phyloP scores from a whole-genome alignment of 1,284 basidiomycete species.

The Sanghuangporus baumii region DNA sequence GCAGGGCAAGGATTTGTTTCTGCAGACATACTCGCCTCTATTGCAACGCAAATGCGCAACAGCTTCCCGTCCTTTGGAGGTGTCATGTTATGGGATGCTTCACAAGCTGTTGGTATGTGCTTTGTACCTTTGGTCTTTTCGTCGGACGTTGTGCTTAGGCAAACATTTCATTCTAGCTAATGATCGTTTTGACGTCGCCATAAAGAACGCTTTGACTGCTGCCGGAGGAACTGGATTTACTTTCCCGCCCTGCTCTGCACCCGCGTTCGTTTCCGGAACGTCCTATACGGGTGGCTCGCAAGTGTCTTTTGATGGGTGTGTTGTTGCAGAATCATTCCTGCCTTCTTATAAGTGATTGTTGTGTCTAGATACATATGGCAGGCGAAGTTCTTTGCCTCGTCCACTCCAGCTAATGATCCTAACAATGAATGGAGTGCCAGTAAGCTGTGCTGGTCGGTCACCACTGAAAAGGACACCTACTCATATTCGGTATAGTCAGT shows the following conservation, averaged over 20 bases:
- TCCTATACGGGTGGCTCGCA: slow-evolving; percentile 47
- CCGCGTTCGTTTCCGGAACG: slow-evolving; percentile 44
- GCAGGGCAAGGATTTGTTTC: slow-evolving; percentile 52
- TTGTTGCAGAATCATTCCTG: background rate
- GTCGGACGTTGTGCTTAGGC: background rate
- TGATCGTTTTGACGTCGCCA: slow-evolving; percentile 50
- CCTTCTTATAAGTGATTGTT: slow-evolving; percentile 6
- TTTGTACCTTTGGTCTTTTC: background rate
- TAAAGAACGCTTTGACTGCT: slow-evolving; percentile 41
- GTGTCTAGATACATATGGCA: slow-evolving; percentile 55
- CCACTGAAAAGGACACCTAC: background rate
- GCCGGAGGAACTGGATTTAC: slow-evolving; percentile 64
- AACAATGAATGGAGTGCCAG: slow-evolving; percentile 61
- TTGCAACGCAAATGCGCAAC: slow-evolving; percentile 49
- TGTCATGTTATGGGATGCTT: slow-evolving; percentile 70
- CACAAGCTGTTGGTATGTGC: slow-evolving; percentile 53
- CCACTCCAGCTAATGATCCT: slow-evolving; percentile 42
- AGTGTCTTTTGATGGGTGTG: slow-evolving; percentile 52
- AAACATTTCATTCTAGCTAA: slow-evolving; percentile 38
- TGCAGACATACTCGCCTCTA: slow-evolving; percentile 41
- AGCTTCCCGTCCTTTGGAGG: slow-evolving; percentile 68
- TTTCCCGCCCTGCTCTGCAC: slow-evolving; percentile 54
- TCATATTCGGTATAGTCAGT: slow-evolving; percentile 38
- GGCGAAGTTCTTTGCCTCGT: slow-evolving; percentile 56
- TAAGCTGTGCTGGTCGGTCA: slow-evolving; percentile 31